Evolutionary conservation across 1,284 basidiomycete genomes (phyloP).

Genomic region (Neolentinus lepideus): DNA sequence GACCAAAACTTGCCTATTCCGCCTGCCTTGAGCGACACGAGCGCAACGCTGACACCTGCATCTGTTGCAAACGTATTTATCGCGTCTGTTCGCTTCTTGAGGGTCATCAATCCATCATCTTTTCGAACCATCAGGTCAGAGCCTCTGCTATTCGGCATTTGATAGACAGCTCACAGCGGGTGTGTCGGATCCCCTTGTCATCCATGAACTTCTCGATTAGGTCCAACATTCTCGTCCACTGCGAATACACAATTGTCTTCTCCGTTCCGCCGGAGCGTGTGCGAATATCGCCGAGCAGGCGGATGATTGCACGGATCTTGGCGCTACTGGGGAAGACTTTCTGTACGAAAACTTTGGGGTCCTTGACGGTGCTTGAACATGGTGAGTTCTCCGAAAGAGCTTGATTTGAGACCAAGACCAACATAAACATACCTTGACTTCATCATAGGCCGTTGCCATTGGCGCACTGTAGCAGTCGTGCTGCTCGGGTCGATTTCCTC

Average conservation of each 20-base stretch:
- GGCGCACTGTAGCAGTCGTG: no score
- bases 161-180: slow-evolving; percentile 37
- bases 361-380: no score
- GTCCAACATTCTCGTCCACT: slow-evolving; percentile 55
- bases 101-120: slow-evolving; percentile 46
- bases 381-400: no score
- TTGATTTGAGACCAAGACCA: no score
- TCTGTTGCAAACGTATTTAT: slow-evolving; percentile 37
- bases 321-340: background rate
- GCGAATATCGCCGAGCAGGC: slow-evolving; percentile 24
- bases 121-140: background rate
- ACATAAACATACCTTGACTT: no score
- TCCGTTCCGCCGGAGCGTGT: slow-evolving; percentile 4
- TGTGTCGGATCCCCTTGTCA: slow-evolving; percentile 31
- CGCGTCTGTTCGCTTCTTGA: slow-evolving; percentile 35
- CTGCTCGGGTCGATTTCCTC: background rate
- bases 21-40: slow-evolving; percentile 59
- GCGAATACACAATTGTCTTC: slow-evolving; percentile 36
- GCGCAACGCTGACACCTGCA: slow-evolving; percentile 32
- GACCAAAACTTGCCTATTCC: slow-evolving; percentile 28
- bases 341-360: no score
- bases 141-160: no score
- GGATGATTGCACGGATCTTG: slow-evolving; percentile 44
- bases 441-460: no score
- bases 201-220: slow-evolving; percentile 45